Base-by-base conservation (phyloP, 345 rosid species). In the Lepidium aucheri region DNA sequence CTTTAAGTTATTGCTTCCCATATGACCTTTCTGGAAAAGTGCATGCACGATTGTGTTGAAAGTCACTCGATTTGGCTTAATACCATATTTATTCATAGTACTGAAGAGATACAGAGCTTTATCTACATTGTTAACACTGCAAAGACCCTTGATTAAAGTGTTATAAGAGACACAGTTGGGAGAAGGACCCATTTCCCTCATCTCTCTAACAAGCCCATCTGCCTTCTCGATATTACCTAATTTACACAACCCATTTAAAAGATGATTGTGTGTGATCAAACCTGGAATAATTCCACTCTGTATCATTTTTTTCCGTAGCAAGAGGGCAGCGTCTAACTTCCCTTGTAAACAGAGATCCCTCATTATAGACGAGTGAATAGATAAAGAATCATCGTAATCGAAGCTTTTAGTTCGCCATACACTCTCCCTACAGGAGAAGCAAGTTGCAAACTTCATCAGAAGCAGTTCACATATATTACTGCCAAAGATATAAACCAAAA, bases 81-180 rank as follows among this genome's bases (percentile, higher is more conserved):
- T 46, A 26, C 89, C 88, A 53, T 52, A 47, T 55, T 54, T 79
- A 42, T 50, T 62, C 95, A 90, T 78, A 38, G 83, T 62, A 41
- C 79, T 60, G 47, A 81, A 78, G 57, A 82, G 71, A 71, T 39
- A 45, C 24, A 85, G 80, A 72, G 90, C 90, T 78, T 75, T 78
- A 55, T 83, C 89, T 72, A 83, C 51, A 44, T 79, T 56, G 71
- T 80, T 77, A n/a, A 51, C 40, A 52, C 46, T 81, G 78, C 87
- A 86, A 46, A 78, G 78, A 51, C 93, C 93, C 52, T 72, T 86
- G 54, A 89, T 83, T 38, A 74, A 70, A 13, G 76, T 77, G 73
- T 85, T 89, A 58, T 79, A 89, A 53, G 96, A 81, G 24, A 80
- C 93, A 77, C 65, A 59, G 12, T 82, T 85, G 16, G 93, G 93